phyloP scores from a whole-genome alignment of 75 land plant species.

The Selaginella tamariscina region DNA sequence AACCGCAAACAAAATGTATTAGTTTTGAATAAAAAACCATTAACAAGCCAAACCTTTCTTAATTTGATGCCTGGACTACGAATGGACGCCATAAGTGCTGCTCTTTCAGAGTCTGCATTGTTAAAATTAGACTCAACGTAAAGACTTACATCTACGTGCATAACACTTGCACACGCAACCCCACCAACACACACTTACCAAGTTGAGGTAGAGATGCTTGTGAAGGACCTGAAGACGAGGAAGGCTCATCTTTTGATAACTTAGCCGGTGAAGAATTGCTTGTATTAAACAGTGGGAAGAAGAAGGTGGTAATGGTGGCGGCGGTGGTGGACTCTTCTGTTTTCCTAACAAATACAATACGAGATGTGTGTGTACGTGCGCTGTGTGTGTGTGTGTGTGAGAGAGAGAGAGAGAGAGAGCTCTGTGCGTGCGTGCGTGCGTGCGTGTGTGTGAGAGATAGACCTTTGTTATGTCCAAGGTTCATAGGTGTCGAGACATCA shows the following conservation, averaged over 20 bases:
- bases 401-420: conserved; percentile 2
- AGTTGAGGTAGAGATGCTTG: conserved; percentile 6
- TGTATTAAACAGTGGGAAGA: too few species aligned
- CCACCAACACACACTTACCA: conserved; percentile 1
- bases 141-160: neutral
- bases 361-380: conserved; percentile 23
- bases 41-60: conserved; percentile 20
- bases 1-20: neutral
- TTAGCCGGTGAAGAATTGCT: too few species aligned
- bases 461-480: conserved; percentile 7
- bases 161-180: too few species aligned
- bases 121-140: too few species aligned
- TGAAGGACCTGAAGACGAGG: conserved; percentile 6
- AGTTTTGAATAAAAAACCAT: neutral
- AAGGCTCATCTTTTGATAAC: conserved; percentile 13
- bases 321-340: conserved; percentile 16
- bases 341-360: conserved; percentile 3
- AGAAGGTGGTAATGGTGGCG: conserved; percentile 11
- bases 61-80: conserved; percentile 27
- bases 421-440: neutral
- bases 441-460: neutral
- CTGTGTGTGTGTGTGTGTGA: conserved; percentile 14
- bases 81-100: conserved; percentile 33
- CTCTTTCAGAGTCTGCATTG: conserved; percentile 23
- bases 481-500: too few species aligned